Conservation (phyloP, 108 stramenopile genomes). For the Cyclostephanos invisitatus region DNA sequence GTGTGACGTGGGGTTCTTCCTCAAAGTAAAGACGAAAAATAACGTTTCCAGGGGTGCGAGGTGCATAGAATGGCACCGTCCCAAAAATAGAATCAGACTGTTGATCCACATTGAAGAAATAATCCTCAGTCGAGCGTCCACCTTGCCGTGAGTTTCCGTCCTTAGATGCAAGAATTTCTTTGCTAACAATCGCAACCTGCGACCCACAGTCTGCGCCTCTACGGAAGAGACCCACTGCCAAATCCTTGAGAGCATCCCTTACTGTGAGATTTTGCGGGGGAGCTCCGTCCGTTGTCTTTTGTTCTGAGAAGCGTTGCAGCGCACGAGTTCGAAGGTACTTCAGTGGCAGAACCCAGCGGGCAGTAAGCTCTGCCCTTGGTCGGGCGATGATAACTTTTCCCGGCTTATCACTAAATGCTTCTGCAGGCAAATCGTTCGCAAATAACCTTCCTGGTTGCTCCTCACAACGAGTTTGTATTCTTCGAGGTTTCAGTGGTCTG, state of each 20-base stretch:
- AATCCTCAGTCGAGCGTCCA: slow-evolving; percentile 47
- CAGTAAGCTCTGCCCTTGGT: slow-evolving; percentile 73
- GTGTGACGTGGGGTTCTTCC: slow-evolving; percentile 67
- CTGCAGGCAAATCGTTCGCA: slow-evolving; percentile 58
- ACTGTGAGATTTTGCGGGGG: slow-evolving; percentile 51
- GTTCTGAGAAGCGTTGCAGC: slow-evolving; percentile 29
- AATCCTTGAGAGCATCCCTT: slow-evolving; percentile 60
- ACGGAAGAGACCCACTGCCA: slow-evolving; percentile 84
- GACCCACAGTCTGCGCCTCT: slow-evolving; percentile 81
- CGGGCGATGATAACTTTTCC: slow-evolving; percentile 49
- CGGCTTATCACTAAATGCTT: slow-evolving; percentile 16
- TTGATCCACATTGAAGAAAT: slow-evolving; percentile 61
- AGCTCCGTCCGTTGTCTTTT: neutral
- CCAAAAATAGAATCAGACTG: slow-evolving; percentile 62
- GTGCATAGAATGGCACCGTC: slow-evolving; percentile 83
- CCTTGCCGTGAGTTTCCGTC: slow-evolving; percentile 2
- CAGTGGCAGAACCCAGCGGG: slow-evolving; percentile 80
- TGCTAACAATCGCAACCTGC: slow-evolving; percentile 76
- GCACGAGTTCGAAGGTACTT: slow-evolving; percentile 61
- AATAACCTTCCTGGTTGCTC: slow-evolving; percentile 79
- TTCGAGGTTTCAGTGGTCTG: slow-evolving; percentile 22
- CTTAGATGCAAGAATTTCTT: slow-evolving; percentile 57
- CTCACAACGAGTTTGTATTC: slow-evolving; percentile 52
- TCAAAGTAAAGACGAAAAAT: slow-evolving; percentile 84
- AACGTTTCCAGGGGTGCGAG: slow-evolving; percentile 88